phyloP scores from a whole-genome alignment of 371 early-diverging fungal species.

The Basidiobolus meristosporus region DNA sequence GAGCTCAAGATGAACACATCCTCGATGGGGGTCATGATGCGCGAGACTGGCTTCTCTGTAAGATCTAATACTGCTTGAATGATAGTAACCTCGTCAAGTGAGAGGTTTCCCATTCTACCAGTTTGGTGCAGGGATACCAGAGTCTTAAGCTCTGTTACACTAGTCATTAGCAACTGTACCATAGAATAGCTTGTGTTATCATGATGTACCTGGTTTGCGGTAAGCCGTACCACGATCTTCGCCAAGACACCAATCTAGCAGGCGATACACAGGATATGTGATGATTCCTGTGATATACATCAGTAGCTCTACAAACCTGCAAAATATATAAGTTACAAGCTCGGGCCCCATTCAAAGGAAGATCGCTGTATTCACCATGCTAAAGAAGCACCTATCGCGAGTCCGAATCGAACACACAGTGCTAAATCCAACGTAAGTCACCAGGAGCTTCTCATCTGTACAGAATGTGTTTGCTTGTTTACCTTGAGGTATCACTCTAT shows the following conservation, averaged over 20 bases:
- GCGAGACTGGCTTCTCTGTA: conserved; percentile 58
- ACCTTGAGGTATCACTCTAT: no score
- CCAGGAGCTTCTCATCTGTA: no score
- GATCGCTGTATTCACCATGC: conserved; percentile 13
- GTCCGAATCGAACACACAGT: conserved; percentile 40
- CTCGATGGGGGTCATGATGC: conserved; percentile 72
- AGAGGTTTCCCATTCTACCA: conserved; percentile 58
- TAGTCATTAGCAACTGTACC: background rate
- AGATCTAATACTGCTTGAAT: conserved; percentile 80
- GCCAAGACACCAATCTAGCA: conserved; percentile 59
- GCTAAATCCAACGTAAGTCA: no score
- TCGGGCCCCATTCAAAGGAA: background rate
- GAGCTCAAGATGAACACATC: conserved; percentile 66
- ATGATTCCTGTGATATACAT: conserved; percentile 53
- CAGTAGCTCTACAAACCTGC: conserved; percentile 31
- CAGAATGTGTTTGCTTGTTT: no score
- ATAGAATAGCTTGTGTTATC: background rate
- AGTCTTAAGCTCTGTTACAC: conserved; percentile 72
- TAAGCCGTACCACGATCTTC: conserved; percentile 65
- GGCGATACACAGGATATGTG: conserved; percentile 56
- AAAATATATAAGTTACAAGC: background rate
- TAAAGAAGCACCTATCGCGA: conserved; percentile 55
- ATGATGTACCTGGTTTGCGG: no score
- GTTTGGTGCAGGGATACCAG: conserved; percentile 72
- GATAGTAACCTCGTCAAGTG: conserved; percentile 80